Percentiles rank a stretch among this genome's conserved stretches.
Evolutionary conservation across 352 stramenopile genomes (phyloP).

Genomic region (Phytophthora pisi): DNA sequence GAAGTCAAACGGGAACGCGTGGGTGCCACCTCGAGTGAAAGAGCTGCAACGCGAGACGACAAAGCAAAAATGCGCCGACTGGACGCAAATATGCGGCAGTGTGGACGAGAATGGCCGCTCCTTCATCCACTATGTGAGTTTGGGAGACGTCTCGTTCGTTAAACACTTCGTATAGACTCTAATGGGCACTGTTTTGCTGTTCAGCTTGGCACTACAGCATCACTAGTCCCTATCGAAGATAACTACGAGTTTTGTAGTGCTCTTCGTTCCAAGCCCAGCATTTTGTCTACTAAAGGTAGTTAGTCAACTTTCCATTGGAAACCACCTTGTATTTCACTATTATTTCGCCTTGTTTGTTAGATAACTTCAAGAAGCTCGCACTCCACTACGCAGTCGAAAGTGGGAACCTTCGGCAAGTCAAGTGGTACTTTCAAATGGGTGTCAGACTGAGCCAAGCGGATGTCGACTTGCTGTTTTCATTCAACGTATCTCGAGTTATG

Average conservation of each 20-base stretch:
- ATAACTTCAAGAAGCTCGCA: constrained; percentile 46
- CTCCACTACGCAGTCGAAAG: constrained; percentile 56
- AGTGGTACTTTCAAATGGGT: constrained; percentile 44
- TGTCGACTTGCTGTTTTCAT: constrained; percentile 41
- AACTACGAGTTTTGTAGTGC: constrained; percentile 35
- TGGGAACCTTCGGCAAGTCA: constrained; percentile 45
- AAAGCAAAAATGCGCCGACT: constrained; percentile 34
- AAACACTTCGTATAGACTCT: background rate
- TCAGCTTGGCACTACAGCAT: constrained; percentile 29
- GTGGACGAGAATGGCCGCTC: constrained; percentile 49
- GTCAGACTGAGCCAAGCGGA: constrained; percentile 35
- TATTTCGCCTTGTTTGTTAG: constrained; percentile 12
- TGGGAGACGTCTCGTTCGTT: background rate
- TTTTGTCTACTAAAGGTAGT: constrained; percentile 42
- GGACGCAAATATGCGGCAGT: constrained; percentile 36
- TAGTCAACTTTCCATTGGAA: background rate
- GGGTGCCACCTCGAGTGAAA: constrained; percentile 53
- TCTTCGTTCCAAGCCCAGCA: constrained; percentile 26
- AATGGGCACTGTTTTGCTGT: constrained; percentile 1
- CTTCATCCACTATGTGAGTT: constrained; percentile 66
- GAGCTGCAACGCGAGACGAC: constrained; percentile 38
- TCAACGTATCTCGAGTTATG: constrained; percentile 29
- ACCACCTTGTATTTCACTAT: background rate
- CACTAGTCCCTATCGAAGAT: constrained; percentile 13
- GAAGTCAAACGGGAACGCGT: constrained; percentile 19